These are phyloP conservation scores for Sisymbrium altissimum DNA, from an alignment of 345 rosid genomes.

Conservation along the genomic window DNA sequence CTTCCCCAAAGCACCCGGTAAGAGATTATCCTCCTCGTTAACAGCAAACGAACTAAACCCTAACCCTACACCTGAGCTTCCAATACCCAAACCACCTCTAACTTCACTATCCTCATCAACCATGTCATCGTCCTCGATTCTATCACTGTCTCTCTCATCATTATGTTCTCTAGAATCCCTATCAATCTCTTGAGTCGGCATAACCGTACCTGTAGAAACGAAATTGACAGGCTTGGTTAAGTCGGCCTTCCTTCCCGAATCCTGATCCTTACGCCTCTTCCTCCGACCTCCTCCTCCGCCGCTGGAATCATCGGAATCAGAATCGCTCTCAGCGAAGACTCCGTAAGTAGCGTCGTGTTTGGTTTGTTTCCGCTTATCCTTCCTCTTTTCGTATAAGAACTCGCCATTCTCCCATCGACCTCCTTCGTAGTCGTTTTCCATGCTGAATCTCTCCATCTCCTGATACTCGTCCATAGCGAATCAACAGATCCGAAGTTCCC, in stretches of 20 bases:
- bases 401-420: slow-evolving; percentile 76
- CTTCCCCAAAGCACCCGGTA: slow-evolving; percentile 68
- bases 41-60: slow-evolving; percentile 37
- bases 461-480: slow-evolving; percentile 70
- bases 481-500: background rate
- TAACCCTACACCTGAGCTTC: slow-evolving; percentile 39
- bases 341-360: slow-evolving; percentile 70
- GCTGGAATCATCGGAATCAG: slow-evolving; percentile 51
- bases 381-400: slow-evolving; percentile 56
- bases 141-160: slow-evolving; percentile 24
- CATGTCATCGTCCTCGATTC: slow-evolving; percentile 5
- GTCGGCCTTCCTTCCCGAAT: slow-evolving; percentile 48
- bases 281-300: slow-evolving; percentile 47
- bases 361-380: slow-evolving; percentile 67
- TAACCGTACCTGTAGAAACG: slow-evolving; percentile 67
- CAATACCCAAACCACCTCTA: slow-evolving; percentile 54
- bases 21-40: slow-evolving; percentile 43
- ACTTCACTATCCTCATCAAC: slow-evolving; percentile 33
- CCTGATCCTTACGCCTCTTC: slow-evolving; percentile 54
- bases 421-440: slow-evolving; percentile 84
- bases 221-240: slow-evolving; percentile 78
- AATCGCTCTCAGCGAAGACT: slow-evolving; percentile 54
- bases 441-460: slow-evolving; percentile 79
- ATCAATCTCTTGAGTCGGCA: slow-evolving; percentile 71
- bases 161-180: slow-evolving; percentile 44